phyloP scores from a whole-genome alignment of 371 early-diverging fungal species.

The Mycotypha africana region DNA sequence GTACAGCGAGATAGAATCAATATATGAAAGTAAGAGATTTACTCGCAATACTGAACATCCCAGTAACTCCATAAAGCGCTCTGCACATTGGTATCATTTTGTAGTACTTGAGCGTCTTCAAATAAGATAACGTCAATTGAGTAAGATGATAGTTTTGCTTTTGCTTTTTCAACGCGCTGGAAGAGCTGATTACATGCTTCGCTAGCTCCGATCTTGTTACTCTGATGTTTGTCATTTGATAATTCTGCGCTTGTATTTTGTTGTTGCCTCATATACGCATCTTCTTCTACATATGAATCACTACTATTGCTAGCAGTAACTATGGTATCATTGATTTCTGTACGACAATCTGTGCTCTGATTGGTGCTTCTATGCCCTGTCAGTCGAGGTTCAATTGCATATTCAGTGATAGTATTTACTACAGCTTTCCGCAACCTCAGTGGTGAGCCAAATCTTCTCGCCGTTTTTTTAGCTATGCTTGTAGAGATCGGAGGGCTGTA shows the following conservation, averaged over 20 bases:
- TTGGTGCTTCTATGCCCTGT: slow-evolving; percentile 11
- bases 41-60: no score
- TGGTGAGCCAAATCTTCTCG: slow-evolving; percentile 4
- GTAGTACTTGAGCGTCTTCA: slow-evolving; percentile 20
- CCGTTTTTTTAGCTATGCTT: no score
- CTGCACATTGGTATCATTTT: slow-evolving; percentile 19
- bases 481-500: no score
- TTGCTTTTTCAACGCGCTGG: slow-evolving; percentile 24
- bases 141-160: slow-evolving; percentile 9
- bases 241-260: slow-evolving; percentile 1
- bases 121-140: slow-evolving; percentile 28
- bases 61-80: slow-evolving; percentile 29
- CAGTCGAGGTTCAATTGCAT: slow-evolving; percentile 14
- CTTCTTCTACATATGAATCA: no score
- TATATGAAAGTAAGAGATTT: no score
- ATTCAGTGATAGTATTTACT: slow-evolving; percentile 9
- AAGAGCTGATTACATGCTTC: slow-evolving; percentile 14
- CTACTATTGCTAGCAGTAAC: no score
- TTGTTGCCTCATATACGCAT: no score
- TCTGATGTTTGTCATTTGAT: not conserved
- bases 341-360: not conserved
- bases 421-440: slow-evolving; percentile 12
- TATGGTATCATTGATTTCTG: no score
- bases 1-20: no score
- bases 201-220: slow-evolving; percentile 1